phyloP scores from a whole-genome alignment of 1,139 yeast species.

The Trichomonascaceae sp. region DNA sequence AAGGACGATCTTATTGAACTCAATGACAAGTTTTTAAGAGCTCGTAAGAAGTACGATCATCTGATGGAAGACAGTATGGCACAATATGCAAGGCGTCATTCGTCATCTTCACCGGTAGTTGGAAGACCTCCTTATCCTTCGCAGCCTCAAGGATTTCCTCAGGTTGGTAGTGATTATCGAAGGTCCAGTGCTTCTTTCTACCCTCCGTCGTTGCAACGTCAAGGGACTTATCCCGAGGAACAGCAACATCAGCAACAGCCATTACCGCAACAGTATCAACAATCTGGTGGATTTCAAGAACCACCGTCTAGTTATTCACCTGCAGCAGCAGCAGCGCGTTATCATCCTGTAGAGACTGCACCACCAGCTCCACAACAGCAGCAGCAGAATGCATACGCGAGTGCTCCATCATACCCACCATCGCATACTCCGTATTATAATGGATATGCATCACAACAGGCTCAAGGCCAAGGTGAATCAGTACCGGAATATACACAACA shows the following conservation, averaged over 20 bases:
- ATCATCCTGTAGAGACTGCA: neutral
- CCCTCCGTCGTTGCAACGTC: neutral
- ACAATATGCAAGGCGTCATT: conserved; percentile 20
- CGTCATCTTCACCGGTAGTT: conserved; percentile 5
- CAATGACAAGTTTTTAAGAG: conserved; percentile 61
- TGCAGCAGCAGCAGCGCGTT: conserved; percentile 6
- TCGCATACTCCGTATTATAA: neutral
- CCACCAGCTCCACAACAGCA: neutral
- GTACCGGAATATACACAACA: neutral
- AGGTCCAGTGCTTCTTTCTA: neutral
- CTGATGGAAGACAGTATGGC: conserved; percentile 47
- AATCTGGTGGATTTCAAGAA: neutral
- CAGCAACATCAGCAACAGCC: conserved; percentile 7
- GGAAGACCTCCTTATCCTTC: conserved; percentile 3
- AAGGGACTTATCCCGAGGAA: neutral
- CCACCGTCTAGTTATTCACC: conserved; percentile 5
- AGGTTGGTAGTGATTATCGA: neutral
- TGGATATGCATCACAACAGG: neutral
- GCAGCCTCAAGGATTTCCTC: neutral
- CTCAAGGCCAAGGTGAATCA: neutral
- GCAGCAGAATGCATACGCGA: neutral
- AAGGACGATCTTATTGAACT: conserved; percentile 70
- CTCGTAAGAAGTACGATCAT: conserved; percentile 63
- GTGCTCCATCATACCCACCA: neutral
- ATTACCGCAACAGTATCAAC: conserved; percentile 6